A percentile compares a stretch with the other conserved stretches of the same genome.
Evolutionary conservation across 1,284 basidiomycete genomes (phyloP).

Genomic region (Sanghuangporus baumii): DNA sequence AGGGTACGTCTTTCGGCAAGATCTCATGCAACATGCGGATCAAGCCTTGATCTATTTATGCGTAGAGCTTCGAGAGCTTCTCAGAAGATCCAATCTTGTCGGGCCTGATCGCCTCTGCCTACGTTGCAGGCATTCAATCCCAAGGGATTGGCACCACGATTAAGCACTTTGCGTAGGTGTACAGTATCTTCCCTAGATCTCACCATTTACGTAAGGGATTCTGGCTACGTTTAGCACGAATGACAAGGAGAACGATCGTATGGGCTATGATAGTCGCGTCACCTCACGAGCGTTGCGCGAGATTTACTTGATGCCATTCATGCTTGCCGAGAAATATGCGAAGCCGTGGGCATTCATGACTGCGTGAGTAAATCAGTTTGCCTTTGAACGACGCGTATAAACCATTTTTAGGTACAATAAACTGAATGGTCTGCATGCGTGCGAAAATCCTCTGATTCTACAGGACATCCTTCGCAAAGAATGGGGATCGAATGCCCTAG

Average conservation of each 20-base stretch:
- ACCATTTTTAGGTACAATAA: conserved; percentile 30
- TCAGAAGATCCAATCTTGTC: conserved; percentile 76
- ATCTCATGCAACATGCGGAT: conserved; percentile 6
- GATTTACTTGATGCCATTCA: conserved; percentile 79
- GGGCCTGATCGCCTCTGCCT: conserved; percentile 65
- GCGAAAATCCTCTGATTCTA: conserved; percentile 61
- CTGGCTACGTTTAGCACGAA: conserved; percentile 34
- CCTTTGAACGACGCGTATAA: conserved; percentile 15
- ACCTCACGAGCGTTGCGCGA: conserved; percentile 70
- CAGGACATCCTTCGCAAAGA: conserved; percentile 66
- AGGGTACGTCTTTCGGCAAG: conserved; percentile 37
- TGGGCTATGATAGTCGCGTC: conserved; percentile 56
- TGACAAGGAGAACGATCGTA: conserved; percentile 69
- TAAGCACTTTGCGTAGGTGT: conserved; percentile 64
- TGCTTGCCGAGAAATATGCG: conserved; percentile 71
- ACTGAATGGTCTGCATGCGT: conserved; percentile 59
- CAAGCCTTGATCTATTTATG: not conserved
- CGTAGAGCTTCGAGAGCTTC: conserved; percentile 67
- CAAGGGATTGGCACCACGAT: conserved; percentile 67
- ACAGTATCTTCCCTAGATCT: not conserved
- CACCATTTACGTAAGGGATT: not conserved
- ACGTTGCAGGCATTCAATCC: conserved; percentile 68
- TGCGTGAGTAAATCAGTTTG: conserved; percentile 39
- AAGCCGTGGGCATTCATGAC: conserved; percentile 72
- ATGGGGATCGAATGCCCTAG: conserved; percentile 67